Evolutionary conservation across 257 asterid genomes (phyloP).

Genomic region (Solanum infundibuliforme): DNA sequence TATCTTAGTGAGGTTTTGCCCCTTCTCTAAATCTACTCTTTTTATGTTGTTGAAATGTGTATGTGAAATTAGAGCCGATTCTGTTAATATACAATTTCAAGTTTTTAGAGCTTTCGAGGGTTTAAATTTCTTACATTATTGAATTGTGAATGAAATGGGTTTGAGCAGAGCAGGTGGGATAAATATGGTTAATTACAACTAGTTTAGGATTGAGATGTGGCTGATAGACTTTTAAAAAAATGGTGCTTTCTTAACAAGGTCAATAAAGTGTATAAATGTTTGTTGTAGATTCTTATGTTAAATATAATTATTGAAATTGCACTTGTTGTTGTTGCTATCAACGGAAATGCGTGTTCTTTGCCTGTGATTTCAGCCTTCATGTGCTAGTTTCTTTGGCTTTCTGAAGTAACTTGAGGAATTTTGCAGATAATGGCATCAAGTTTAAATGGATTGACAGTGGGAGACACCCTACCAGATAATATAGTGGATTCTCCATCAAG

Average conservation of each 20-base stretch:
- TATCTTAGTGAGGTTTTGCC: slow-evolving; percentile 79
- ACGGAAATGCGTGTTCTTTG: background rate
- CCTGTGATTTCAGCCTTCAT: background rate
- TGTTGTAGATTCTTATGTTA: background rate
- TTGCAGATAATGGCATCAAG: slow-evolving; percentile 98
- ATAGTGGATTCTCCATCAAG: slow-evolving; percentile 76
- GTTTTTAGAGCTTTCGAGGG: background rate
- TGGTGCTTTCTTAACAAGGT: background rate
- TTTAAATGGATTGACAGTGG: slow-evolving; percentile 88
- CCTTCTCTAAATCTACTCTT: background rate
- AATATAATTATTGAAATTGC: background rate
- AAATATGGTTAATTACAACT: background rate
- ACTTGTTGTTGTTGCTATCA: background rate
- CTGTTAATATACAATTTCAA: background rate
- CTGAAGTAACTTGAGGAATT: background rate
- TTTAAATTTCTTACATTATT: background rate
- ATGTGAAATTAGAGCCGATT: background rate
- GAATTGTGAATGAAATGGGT: background rate
- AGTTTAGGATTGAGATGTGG: background rate
- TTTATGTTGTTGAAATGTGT: background rate
- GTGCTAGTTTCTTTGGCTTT: background rate
- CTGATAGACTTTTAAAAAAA: background rate
- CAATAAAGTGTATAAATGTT: background rate
- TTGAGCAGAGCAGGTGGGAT: background rate
- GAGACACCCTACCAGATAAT: slow-evolving; percentile 55